Base-by-base conservation (phyloP, 345 rosid genomes). In the Populus pruinosa region DNA sequence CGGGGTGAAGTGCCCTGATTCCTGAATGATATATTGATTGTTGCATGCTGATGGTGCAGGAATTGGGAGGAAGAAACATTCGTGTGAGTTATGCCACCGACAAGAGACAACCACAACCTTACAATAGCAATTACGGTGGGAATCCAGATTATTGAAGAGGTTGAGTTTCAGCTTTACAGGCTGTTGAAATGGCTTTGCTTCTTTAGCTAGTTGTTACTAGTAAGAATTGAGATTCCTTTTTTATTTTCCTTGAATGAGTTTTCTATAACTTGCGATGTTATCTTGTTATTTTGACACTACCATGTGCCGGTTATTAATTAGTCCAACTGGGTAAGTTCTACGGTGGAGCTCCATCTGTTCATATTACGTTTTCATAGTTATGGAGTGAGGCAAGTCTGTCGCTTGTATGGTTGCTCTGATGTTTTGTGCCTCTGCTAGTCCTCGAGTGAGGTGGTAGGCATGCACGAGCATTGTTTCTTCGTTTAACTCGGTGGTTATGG, bases 11-110 rank as follows among this genome's bases (percentile, higher is more conserved):
- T 12, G 27, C 38, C 8, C 23, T 43, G 14, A 39, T 59, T 38
- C 50, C 53, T 63, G 39, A 33, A 47, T 69, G 36, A 49, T 29
- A 25, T 38, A 10, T 9, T 25, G 55, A 64, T 18, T 49, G 23
- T 8, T 53, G 2, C 11, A 6, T 63, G 0, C 27, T 16, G 6
- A 31, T 68, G 20, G 65, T 73, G 61, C 80, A 92, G 97, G 91
- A 92, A 66, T 61, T 92, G 43, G 67, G 87, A 12, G 95, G 95
- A 18, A 81, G 92, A 36, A 84, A 65, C 67, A 89, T 92, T 64
- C 91, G 95, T 1, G 95, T 92, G 67, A 86, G 85, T 68, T 75
- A 5, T 74, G 97, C 95, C 6, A 84, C 11, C 0, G 63, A 75
- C 23, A 93, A 87, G 0, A 86, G 86, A 76, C 62, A 89, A 33